Evolutionary conservation across 2,329 filamentous ascomycete genomes (phyloP).

Genomic region (Aspergillus pseudotamarii): DNA sequence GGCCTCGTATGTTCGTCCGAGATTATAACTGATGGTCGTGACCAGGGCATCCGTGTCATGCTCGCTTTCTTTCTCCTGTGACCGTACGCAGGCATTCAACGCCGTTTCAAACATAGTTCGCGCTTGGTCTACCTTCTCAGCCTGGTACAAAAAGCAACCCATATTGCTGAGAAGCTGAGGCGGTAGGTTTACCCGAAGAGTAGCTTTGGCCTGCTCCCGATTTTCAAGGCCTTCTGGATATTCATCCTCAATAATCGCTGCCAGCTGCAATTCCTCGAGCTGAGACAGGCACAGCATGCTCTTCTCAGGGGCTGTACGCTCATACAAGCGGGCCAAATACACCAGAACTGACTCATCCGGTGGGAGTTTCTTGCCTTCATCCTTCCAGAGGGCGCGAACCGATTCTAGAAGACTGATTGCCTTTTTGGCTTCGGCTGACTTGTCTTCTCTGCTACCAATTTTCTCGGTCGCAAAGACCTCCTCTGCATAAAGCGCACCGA

Average conservation of each 20-base stretch:
- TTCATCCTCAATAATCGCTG: conserved; percentile 73
- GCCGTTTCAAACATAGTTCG: conserved; percentile 92
- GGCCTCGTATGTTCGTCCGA: conserved; percentile 90
- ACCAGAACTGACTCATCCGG: conserved; percentile 86
- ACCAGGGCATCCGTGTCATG: conserved; percentile 88
- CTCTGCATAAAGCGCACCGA: conserved; percentile 91
- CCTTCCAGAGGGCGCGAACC: conserved; percentile 88
- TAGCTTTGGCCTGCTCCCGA: conserved; percentile 57
- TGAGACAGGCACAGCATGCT: conserved; percentile 89
- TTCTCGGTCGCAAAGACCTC: conserved; percentile 83
- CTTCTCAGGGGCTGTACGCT: conserved; percentile 81
- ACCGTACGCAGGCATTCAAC: conserved; percentile 80
- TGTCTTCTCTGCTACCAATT: conserved; percentile 84
- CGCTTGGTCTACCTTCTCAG: conserved; percentile 77
- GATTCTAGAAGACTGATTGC: conserved; percentile 81
- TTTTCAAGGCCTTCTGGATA: conserved; percentile 63
- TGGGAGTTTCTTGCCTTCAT: conserved; percentile 78
- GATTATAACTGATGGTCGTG: conserved; percentile 95
- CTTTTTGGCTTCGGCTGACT: conserved; percentile 80
- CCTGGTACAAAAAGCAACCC: conserved; percentile 90
- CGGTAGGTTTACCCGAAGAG: conserved; percentile 76
- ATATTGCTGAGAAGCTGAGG: conserved; percentile 97
- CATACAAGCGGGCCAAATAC: conserved; percentile 89
- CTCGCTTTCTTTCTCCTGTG: conserved; percentile 72
- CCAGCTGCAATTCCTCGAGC: conserved; percentile 86